Conservation (phyloP, 768 basidiomycete genomes). For the Tulasnella sp. region DNA sequence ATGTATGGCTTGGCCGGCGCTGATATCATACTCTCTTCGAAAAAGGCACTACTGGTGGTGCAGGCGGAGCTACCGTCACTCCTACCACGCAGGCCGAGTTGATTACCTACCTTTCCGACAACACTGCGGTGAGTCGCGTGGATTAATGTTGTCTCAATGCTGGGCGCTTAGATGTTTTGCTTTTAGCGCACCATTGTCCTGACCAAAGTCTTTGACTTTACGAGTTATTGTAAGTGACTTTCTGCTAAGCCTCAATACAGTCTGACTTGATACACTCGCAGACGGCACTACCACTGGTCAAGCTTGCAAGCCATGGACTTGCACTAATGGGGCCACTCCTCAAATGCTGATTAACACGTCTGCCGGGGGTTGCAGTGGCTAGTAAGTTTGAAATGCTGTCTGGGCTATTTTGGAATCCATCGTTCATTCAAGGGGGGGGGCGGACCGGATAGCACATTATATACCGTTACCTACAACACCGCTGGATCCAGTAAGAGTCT, state of each 20-base stretch:
- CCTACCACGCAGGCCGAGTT: background rate
- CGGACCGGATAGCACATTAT: too few relatives aligned
- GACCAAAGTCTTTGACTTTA: background rate
- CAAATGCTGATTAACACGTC: background rate
- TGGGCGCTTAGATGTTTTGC: too few relatives aligned
- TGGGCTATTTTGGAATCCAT: background rate
- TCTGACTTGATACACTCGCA: background rate
- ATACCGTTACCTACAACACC: background rate
- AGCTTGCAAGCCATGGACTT: background rate
- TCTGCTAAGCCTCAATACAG: background rate
- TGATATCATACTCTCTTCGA: too few relatives aligned
- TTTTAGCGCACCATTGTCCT: background rate
- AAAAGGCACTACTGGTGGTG: too few relatives aligned
- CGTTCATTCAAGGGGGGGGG: background rate
- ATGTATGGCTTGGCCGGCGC: too few relatives aligned
- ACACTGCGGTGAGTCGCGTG: background rate
- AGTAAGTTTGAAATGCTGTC: background rate
- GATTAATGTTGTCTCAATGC: too few relatives aligned
- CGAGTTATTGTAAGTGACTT: background rate
- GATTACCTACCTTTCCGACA: constrained; percentile 3
- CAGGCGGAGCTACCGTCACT: background rate
- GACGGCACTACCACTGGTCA: background rate
- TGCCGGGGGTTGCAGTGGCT: background rate
- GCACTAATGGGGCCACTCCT: background rate
- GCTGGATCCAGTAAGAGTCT: background rate